A percentile compares a stretch with the other conserved stretches of the same genome.
Evolutionary conservation across 2,329 filamentous ascomycete species (phyloP).

Genomic region (Penicillium freii): DNA sequence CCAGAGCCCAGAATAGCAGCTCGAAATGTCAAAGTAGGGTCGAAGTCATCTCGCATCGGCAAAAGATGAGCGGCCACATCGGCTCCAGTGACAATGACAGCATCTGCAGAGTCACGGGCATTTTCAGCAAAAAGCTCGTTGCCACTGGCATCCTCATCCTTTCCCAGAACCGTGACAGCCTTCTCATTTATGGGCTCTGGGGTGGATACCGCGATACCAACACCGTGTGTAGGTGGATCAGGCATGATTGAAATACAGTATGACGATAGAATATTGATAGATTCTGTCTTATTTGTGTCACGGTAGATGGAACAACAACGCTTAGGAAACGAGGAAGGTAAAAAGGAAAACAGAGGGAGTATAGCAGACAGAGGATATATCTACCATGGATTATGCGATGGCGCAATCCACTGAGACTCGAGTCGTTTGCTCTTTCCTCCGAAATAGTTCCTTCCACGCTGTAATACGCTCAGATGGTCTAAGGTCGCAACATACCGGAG

Average conservation of each 20-base stretch:
- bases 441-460: no score
- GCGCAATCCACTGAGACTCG: no score
- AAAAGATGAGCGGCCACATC: conserved; percentile 53
- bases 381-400: no score
- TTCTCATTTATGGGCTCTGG: neutral
- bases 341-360: neutral
- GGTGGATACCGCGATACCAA: neutral
- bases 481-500: no score
- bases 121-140: neutral
- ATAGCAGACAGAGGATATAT: no score
- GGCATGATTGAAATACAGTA: neutral
- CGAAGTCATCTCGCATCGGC: conserved; percentile 54
- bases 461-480: no score
- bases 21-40: conserved; percentile 54
- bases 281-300: neutral
- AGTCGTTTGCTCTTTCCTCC: no score
- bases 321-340: neutral
- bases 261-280: neutral
- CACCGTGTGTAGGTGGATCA: neutral
- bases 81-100: conserved; percentile 52
- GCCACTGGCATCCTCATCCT: neutral
- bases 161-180: neutral
- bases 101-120: conserved; percentile 26
- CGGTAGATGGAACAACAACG: neutral
- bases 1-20: conserved; percentile 51